Conservation (phyloP, 2,329 filamentous ascomycete species). For the Fusarium heterosporum region DNA sequence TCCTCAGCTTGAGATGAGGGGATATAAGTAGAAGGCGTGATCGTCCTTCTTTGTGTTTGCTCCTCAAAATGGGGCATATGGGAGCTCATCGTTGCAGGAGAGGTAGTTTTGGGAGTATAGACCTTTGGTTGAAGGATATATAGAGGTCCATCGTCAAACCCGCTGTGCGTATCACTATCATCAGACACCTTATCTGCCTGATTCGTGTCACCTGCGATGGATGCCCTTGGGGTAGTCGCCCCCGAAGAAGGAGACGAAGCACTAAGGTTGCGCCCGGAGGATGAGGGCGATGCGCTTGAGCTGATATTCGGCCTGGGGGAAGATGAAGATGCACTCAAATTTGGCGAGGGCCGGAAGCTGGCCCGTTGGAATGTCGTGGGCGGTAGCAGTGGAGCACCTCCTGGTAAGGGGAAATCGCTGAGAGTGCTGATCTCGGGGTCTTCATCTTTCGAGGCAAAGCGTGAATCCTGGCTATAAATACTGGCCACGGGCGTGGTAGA, state of each 20-base stretch:
- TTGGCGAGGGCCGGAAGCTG: constrained; percentile 27
- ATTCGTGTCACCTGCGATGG: constrained; percentile 15
- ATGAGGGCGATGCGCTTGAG: constrained; percentile 27
- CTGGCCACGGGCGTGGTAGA: constrained; percentile 35
- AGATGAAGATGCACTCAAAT: constrained; percentile 19
- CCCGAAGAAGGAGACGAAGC: constrained; percentile 17
- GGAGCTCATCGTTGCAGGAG: constrained; percentile 56
- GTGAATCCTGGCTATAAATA: constrained; percentile 36
- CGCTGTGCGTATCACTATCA: constrained; percentile 21
- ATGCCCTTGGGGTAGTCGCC: constrained; percentile 26
- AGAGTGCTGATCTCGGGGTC: constrained; percentile 43
- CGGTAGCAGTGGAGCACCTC: constrained; percentile 43
- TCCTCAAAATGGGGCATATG: constrained; percentile 22
- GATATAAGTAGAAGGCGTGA: constrained; percentile 28
- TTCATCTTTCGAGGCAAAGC: constrained; percentile 4
- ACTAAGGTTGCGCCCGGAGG: constrained; percentile 20
- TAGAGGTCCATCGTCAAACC: constrained; percentile 54
- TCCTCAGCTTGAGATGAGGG: constrained; percentile 32
- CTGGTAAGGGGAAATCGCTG: constrained; percentile 46
- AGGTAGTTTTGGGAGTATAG: constrained; percentile 66
- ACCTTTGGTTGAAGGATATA: constrained; percentile 69
- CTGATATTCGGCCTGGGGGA: constrained; percentile 25
- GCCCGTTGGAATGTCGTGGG: constrained; percentile 39
- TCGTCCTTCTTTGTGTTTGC: constrained; percentile 28
- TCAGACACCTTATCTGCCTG: constrained; percentile 20